Evolutionary conservation across 2,329 filamentous ascomycete genomes (phyloP).

Genomic region (Penicillium italicum): DNA sequence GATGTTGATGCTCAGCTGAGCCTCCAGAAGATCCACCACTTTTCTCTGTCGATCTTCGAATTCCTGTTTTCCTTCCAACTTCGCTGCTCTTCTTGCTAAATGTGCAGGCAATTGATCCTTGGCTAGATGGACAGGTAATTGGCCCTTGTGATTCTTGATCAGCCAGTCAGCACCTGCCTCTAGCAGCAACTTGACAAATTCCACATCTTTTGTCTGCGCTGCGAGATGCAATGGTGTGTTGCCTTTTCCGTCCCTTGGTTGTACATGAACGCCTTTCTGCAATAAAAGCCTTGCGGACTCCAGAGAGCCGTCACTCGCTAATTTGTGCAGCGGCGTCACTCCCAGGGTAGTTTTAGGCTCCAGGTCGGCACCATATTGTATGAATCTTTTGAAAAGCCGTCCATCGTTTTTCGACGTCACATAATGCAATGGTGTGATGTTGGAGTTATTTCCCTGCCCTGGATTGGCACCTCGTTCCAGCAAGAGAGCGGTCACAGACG

Average conservation of each 20-base stretch:
- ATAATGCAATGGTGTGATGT: conserved; percentile 2
- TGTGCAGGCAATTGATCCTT: neutral
- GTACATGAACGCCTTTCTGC: neutral
- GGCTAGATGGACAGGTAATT: neutral
- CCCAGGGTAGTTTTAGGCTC: neutral
- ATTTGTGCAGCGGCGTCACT: conserved; percentile 1
- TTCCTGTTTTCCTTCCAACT: neutral
- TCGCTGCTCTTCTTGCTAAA: neutral
- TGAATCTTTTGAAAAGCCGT: neutral
- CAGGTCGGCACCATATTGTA: conserved; percentile 4
- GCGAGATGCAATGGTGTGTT: conserved; percentile 3
- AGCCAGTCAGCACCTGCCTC: neutral
- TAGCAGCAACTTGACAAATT: conserved; percentile 2
- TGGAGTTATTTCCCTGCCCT: neutral
- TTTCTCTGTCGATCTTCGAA: neutral
- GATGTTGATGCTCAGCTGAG: neutral
- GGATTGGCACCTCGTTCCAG: conserved; percentile 5
- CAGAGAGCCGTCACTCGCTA: neutral
- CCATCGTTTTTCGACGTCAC: neutral
- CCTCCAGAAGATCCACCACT: neutral
- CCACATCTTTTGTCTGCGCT: neutral
- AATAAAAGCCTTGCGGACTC: conserved; percentile 1
- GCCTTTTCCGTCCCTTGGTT: neutral
- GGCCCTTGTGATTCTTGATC: neutral
- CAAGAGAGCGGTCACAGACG: neutral